A percentile compares a stretch with the other conserved stretches of the same genome.
Evolutionary conservation across 768 basidiomycete genomes (phyloP).

Genomic region (Krasilnikovozyma curviuscula): DNA sequence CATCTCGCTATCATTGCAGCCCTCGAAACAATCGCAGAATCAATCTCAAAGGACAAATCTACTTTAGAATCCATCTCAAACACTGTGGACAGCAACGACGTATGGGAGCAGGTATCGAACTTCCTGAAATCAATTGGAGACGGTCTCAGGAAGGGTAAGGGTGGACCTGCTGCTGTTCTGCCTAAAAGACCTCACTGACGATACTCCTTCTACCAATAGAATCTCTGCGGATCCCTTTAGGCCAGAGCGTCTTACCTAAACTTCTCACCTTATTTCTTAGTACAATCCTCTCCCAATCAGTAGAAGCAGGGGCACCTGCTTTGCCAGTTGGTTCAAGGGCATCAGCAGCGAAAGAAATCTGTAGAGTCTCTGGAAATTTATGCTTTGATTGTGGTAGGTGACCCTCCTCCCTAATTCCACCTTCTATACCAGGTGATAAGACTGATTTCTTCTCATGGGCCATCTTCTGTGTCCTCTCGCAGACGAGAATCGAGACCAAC

Average conservation of each 20-base stretch:
- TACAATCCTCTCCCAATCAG: neutral
- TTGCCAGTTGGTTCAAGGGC: neutral
- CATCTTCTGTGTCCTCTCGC: neutral
- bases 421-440: neutral
- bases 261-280: neutral
- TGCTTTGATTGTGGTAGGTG: conserved; percentile 10
- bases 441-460: neutral
- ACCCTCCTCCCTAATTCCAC: too few relatives aligned
- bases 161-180: neutral
- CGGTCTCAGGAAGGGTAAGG: conserved; percentile 7
- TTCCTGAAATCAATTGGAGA: neutral
- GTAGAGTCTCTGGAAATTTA: conserved; percentile 5
- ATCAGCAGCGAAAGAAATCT: conserved; percentile 4
- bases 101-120: neutral
- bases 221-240: conserved; percentile 4
- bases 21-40: conserved; percentile 5
- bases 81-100: neutral
- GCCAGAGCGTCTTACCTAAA: neutral
- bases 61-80: neutral
- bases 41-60: neutral
- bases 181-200: too few relatives aligned
- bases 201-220: neutral
- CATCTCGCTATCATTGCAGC: conserved; percentile 8
- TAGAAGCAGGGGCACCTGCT: neutral
- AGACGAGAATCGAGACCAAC: conserved; percentile 5